phyloP scores from a whole-genome alignment of 176 grass and related monocot species.

The Elymus sibiricus region DNA sequence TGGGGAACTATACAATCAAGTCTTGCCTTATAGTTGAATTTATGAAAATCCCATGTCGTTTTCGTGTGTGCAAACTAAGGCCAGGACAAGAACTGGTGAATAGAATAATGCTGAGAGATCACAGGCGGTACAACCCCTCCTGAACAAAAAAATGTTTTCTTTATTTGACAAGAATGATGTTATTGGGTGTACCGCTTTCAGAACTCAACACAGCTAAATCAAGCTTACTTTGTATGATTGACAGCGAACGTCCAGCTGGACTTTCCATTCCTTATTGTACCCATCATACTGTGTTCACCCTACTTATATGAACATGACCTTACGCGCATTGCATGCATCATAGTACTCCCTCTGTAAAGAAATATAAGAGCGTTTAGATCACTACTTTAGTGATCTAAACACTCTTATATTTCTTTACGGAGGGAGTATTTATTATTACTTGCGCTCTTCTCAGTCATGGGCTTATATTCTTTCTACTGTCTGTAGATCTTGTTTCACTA shows the following conservation, averaged over 20 bases:
- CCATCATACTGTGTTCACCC: neutral
- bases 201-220: slow-evolving; percentile 1
- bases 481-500: slow-evolving; percentile 11
- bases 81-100: neutral
- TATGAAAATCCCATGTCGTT: neutral
- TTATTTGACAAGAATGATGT: neutral
- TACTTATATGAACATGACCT: neutral
- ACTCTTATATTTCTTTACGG: too few relatives aligned
- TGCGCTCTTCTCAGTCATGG: slow-evolving; percentile 17
- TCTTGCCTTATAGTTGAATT: slow-evolving; percentile 2
- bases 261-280: neutral
- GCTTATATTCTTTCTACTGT: neutral
- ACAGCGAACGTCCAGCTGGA: neutral
- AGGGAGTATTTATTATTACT: neutral
- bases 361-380: too few relatives aligned
- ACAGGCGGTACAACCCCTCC: neutral
- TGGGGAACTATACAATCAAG: neutral
- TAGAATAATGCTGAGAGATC: neutral
- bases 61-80: neutral
- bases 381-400: too few relatives aligned
- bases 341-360: too few relatives aligned
- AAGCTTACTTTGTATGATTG: neutral
- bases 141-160: neutral
- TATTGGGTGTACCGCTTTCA: neutral
- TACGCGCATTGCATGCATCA: neutral